These are phyloP conservation scores for Phytophthora niederhauseri DNA, from an alignment of 352 stramenopile species.

Conservation along the genomic window DNA sequence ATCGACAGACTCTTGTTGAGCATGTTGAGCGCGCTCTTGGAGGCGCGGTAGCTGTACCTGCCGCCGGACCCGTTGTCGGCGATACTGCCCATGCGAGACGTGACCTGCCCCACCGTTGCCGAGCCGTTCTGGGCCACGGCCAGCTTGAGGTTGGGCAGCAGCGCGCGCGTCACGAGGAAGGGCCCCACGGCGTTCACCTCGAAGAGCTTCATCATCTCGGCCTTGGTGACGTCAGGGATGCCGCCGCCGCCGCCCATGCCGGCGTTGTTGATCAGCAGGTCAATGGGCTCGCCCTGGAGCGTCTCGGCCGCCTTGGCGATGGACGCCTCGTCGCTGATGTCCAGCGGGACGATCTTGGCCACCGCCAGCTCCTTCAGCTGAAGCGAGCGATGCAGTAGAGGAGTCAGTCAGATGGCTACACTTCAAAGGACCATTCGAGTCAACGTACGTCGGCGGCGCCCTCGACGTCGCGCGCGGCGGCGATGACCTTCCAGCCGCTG, in stretches of 20 bases:
- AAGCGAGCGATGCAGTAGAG: slow-evolving; percentile 10
- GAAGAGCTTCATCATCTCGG: slow-evolving; percentile 59
- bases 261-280: slow-evolving; percentile 72
- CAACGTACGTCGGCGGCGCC: slow-evolving; percentile 37
- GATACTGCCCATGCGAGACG: slow-evolving; percentile 58
- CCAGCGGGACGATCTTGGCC: slow-evolving; percentile 37
- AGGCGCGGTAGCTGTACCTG: slow-evolving; percentile 71
- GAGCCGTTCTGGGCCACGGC: slow-evolving; percentile 33
- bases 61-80: slow-evolving; percentile 34
- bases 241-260: slow-evolving; percentile 44
- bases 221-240: slow-evolving; percentile 48
- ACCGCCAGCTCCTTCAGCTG: slow-evolving; percentile 35
- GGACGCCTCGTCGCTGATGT: slow-evolving; percentile 41
- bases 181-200: slow-evolving; percentile 66
- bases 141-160: slow-evolving; percentile 54
- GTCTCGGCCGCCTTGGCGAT: slow-evolving; percentile 42
- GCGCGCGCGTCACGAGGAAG: slow-evolving; percentile 58
- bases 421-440: not conserved
- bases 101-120: slow-evolving; percentile 52
- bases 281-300: slow-evolving; percentile 54
- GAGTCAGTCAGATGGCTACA: not conserved
- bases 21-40: slow-evolving; percentile 78
- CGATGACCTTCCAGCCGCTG: slow-evolving; percentile 60
- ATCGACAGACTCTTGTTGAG: slow-evolving; percentile 53
- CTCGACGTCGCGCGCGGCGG: slow-evolving; percentile 47